Conservation (phyloP, 1,284 basidiomycete species). For the Amylostereum areolatum region DNA sequence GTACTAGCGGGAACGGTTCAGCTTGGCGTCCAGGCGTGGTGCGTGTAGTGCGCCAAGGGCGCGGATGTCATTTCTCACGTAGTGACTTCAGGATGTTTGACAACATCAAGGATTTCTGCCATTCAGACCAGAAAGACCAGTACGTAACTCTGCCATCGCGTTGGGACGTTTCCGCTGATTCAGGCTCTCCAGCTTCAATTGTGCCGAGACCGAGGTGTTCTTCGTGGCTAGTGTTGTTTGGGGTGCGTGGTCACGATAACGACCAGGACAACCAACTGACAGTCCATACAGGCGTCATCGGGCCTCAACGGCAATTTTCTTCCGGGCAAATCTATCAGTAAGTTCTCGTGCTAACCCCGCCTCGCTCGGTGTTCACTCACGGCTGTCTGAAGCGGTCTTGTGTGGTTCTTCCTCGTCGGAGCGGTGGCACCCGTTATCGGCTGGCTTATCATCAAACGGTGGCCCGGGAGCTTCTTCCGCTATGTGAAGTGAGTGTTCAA, state of each 20-base stretch:
- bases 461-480: slow-evolving; percentile 33
- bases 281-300: slow-evolving; percentile 9
- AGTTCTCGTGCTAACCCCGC: neutral
- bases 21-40: slow-evolving; percentile 60
- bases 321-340: slow-evolving; percentile 13
- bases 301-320: slow-evolving; percentile 12
- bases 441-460: slow-evolving; percentile 29
- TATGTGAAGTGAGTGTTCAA: slow-evolving; percentile 32
- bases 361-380: neutral
- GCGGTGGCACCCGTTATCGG: slow-evolving; percentile 33
- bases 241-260: slow-evolving; percentile 18
- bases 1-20: slow-evolving; percentile 59
- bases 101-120: slow-evolving; percentile 50
- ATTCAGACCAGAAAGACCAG: slow-evolving; percentile 35
- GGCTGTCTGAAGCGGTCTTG: slow-evolving; percentile 14
- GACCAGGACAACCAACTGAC: too few relatives aligned
- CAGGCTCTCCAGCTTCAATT: slow-evolving; percentile 30
- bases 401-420: slow-evolving; percentile 46
- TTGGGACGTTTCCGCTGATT: slow-evolving; percentile 7
- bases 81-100: slow-evolving; percentile 43
- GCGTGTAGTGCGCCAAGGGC: neutral
- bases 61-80: neutral
- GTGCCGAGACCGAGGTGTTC: slow-evolving; percentile 33
- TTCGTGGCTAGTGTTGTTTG: slow-evolving; percentile 9
- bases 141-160: slow-evolving; percentile 12